Percentiles rank a stretch among this genome's conserved stretches.
Conservation (phyloP, 345 rosid species). For the Tarenaya hassleriana region DNA sequence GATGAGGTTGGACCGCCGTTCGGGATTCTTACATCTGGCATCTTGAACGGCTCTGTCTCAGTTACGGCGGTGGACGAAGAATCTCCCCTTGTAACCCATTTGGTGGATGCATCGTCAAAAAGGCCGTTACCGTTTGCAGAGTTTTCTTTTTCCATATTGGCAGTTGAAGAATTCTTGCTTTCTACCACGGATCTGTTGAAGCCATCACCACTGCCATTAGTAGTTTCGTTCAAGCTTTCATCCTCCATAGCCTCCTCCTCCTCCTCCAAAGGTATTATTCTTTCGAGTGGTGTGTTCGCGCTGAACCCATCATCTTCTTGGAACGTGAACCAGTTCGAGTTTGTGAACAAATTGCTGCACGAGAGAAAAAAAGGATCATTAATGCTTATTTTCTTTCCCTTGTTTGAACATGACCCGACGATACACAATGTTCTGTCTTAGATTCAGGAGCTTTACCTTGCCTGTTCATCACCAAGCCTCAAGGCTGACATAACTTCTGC, state of each 20-base stretch:
- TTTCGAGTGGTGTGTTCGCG: slow-evolving; percentile 42
- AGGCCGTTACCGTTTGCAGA: slow-evolving; percentile 10
- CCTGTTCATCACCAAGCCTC: slow-evolving; percentile 94
- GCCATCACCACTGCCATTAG: too few relatives aligned
- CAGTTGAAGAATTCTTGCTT: too few relatives aligned
- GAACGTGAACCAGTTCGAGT: slow-evolving; percentile 95
- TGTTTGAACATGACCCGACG: too few relatives aligned
- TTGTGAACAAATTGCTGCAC: slow-evolving; percentile 78
- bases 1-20: slow-evolving; percentile 23
- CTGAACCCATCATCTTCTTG: slow-evolving; percentile 70
- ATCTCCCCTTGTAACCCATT: slow-evolving; percentile 72
- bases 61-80: slow-evolving; percentile 38
- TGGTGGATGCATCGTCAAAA: slow-evolving; percentile 52
- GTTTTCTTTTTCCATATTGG: too few relatives aligned
- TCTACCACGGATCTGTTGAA: slow-evolving; percentile 42
- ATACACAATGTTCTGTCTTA: too few relatives aligned
- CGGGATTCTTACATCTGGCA: slow-evolving; percentile 36
- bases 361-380: neutral
- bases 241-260: slow-evolving; percentile 78
- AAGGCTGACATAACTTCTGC: slow-evolving; percentile 94
- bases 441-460: slow-evolving; percentile 49
- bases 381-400: too few relatives aligned
- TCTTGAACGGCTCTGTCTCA: slow-evolving; percentile 31
- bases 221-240: slow-evolving; percentile 60
- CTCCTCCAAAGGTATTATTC: slow-evolving; percentile 45